These are phyloP conservation scores for Starmerella gropengiesseri DNA, from an alignment of 805 yeast genomes.

Conservation along the genomic window DNA sequence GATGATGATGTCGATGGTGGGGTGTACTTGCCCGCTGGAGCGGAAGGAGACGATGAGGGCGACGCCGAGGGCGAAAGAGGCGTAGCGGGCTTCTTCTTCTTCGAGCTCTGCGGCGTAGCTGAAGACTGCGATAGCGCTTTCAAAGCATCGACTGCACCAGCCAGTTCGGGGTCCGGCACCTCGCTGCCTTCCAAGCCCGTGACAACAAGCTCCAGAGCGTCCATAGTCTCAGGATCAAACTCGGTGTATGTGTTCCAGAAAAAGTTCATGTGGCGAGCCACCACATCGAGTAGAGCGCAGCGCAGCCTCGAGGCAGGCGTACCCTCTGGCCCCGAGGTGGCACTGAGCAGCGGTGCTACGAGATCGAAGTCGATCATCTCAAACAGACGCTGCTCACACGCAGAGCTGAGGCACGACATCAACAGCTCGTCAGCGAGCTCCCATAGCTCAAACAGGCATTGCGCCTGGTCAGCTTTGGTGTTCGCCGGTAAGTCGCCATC, in stretches of 20 bases:
- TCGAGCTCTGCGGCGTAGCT: background rate
- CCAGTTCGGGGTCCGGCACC: background rate
- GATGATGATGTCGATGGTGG: too few species aligned
- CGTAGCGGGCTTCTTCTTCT: background rate
- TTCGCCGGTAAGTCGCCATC: background rate
- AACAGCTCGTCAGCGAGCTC: slow-evolving; percentile 21
- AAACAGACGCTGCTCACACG: slow-evolving; percentile 18
- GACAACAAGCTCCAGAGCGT: background rate
- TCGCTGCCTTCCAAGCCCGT: background rate
- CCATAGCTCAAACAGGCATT: slow-evolving; percentile 20
- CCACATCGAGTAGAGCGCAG: slow-evolving; percentile 2
- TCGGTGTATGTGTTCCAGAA: slow-evolving; percentile 4
- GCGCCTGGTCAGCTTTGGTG: background rate
- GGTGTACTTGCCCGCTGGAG: slow-evolving; percentile 3
- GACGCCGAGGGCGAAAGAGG: background rate
- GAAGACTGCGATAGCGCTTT: background rate
- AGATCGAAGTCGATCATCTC: slow-evolving; percentile 17
- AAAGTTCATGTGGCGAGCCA: slow-evolving; percentile 12
- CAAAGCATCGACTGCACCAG: background rate
- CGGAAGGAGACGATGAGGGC: background rate
- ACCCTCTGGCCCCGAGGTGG: background rate
- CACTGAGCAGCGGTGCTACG: slow-evolving; percentile 12
- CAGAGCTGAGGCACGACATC: slow-evolving; percentile 12
- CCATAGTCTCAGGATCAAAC: slow-evolving; percentile 2
- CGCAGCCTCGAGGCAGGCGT: slow-evolving; percentile 8